Conservation (phyloP, 176 grass and related monocot species). For the Eragrostis nindensis region DNA sequence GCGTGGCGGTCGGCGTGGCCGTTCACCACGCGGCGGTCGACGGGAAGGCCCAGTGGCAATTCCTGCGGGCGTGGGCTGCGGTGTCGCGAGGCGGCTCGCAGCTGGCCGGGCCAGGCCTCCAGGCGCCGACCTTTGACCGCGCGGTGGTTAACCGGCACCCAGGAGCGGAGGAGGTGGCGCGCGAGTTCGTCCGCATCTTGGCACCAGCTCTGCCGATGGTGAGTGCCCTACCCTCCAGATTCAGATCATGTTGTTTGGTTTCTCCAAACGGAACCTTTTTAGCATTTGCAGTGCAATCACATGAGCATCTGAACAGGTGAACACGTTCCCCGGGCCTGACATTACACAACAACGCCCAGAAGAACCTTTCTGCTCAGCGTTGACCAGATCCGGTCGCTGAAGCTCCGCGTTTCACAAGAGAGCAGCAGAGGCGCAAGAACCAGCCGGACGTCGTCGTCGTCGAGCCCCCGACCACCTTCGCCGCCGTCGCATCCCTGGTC, state of each 20-base stretch:
- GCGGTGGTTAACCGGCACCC: conserved; percentile 41
- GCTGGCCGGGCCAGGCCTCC: not conserved
- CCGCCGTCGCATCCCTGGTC: conserved; percentile 27
- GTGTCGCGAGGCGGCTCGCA: conserved; percentile 11
- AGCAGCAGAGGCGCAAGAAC: not conserved
- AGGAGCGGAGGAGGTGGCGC: conserved; percentile 16
- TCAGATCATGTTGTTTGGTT: no score
- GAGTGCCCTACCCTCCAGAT: not conserved
- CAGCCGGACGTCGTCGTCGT: no score
- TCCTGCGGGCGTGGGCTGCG: conserved; percentile 51
- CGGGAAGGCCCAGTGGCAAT: conserved; percentile 49
- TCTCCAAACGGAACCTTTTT: no score
- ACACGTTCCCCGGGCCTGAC: not conserved
- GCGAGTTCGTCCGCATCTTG: not conserved
- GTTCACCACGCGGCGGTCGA: conserved; percentile 49
- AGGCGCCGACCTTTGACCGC: conserved; percentile 39
- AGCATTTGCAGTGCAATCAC: not conserved
- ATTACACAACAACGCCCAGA: not conserved
- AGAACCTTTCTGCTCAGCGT: conserved; percentile 30
- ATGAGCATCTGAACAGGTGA: not conserved
- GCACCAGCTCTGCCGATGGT: conserved; percentile 44
- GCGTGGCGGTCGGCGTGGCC: conserved; percentile 42
- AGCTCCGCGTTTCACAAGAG: conserved; percentile 12
- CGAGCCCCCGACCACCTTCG: not conserved
- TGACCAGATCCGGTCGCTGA: conserved; percentile 31